A percentile compares a stretch with the other conserved stretches of the same genome.
phyloP scores from a whole-genome alignment of 140 eudicot species.

The Artemisia princeps region DNA sequence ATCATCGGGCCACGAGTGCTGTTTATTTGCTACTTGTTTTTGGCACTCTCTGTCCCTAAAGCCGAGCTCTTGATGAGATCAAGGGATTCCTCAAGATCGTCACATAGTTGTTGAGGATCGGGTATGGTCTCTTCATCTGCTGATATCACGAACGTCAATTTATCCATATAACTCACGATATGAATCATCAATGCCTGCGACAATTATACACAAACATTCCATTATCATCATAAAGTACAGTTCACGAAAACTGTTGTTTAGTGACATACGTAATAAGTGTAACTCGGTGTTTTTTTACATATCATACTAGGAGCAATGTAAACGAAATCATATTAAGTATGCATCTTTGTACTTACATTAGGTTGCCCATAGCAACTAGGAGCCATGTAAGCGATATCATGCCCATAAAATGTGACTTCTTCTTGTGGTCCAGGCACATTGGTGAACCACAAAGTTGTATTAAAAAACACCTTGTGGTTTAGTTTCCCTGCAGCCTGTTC shows the following conservation, averaged over 20 bases:
- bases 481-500: constrained; percentile 41
- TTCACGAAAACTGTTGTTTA: too few species aligned
- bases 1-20: background rate
- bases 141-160: constrained; percentile 35
- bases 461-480: constrained; percentile 37
- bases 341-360: constrained; percentile 27
- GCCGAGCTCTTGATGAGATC: constrained; percentile 28
- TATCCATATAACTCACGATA: constrained; percentile 32
- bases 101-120: constrained; percentile 35
- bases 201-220: background rate
- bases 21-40: constrained; percentile 15
- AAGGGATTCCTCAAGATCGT: constrained; percentile 39
- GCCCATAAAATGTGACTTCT: constrained; percentile 38
- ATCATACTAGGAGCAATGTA: too few species aligned
- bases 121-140: constrained; percentile 45
- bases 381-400: constrained; percentile 33
- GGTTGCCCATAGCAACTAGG: constrained; percentile 50
- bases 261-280: too few species aligned
- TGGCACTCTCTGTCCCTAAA: constrained; percentile 21
- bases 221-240: too few species aligned
- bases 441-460: constrained; percentile 42
- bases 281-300: too few species aligned
- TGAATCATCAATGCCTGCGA: constrained; percentile 48
- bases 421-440: constrained; percentile 48
- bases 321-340: too few species aligned